Evolutionary conservation across 306 rosid species (phyloP).

Genomic region (Quercus glauca): DNA sequence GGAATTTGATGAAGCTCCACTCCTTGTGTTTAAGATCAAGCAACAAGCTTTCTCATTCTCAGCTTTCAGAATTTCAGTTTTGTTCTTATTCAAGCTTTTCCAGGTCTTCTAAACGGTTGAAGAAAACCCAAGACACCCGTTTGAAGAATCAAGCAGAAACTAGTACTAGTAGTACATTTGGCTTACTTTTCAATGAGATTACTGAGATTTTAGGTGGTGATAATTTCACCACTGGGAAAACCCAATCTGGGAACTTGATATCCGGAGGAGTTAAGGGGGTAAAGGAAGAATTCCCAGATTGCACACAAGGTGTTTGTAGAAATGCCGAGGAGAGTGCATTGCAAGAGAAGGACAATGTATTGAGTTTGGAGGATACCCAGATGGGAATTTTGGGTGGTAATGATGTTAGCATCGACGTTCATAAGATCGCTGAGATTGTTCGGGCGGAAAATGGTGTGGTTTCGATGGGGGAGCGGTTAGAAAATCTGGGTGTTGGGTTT

Average conservation of each 20-base stretch:
- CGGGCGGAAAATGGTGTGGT: slow-evolving; percentile 35
- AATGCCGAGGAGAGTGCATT: slow-evolving; percentile 30
- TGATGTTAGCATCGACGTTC: slow-evolving; percentile 54
- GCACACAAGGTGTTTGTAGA: slow-evolving; percentile 46
- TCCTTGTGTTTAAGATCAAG: slow-evolving; percentile 9
- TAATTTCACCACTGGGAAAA: slow-evolving; percentile 18
- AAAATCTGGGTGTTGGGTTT: slow-evolving; percentile 33
- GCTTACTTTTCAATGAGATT: slow-evolving; percentile 53
- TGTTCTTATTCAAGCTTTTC: slow-evolving; percentile 21
- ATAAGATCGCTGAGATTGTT: slow-evolving; percentile 47
- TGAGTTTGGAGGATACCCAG: slow-evolving; percentile 25
- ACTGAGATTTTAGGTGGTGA: slow-evolving; percentile 63
- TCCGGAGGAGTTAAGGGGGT: slow-evolving; percentile 9
- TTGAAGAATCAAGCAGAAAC: slow-evolving; percentile 14
- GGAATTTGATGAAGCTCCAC: slow-evolving; percentile 17
- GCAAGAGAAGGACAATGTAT: slow-evolving; percentile 24
- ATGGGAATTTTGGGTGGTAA: slow-evolving; percentile 30
- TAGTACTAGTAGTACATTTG: slow-evolving; percentile 12
- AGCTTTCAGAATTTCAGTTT: slow-evolving; percentile 13
- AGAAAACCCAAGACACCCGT: slow-evolving; percentile 8
- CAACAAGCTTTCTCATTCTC: slow-evolving; percentile 8
- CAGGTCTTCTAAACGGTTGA: neutral
- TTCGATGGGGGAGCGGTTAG: slow-evolving; percentile 64
- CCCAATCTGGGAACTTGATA: slow-evolving; percentile 37
- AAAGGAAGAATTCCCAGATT: slow-evolving; percentile 8